A percentile compares a stretch with the other conserved stretches of the same genome.
phyloP scores from a whole-genome alignment of 2,329 filamentous ascomycete species.

The Pyrenochaeta sp. region DNA sequence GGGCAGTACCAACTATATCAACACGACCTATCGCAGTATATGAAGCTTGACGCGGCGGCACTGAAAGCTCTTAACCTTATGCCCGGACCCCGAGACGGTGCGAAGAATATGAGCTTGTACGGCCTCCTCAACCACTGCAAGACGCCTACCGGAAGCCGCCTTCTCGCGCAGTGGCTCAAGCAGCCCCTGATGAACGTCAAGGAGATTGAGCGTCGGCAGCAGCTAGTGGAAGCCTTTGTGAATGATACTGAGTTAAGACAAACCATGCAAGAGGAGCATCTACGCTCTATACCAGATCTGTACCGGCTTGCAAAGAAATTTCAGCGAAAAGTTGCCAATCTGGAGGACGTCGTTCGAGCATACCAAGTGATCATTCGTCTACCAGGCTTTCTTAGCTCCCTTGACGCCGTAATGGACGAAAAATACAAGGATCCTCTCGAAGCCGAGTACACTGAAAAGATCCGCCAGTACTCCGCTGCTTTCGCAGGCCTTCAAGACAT shows the following conservation, averaged over 20 bases:
- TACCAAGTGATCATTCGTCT: conserved; percentile 95
- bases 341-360: conserved; percentile 93
- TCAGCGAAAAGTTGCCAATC: conserved; percentile 85
- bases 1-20: conserved; percentile 97
- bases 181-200: conserved; percentile 91
- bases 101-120: conserved; percentile 97
- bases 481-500: conserved; percentile 91
- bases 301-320: conserved; percentile 95
- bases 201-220: conserved; percentile 90
- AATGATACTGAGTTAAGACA: conserved; percentile 91
- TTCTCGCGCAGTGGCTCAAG: conserved; percentile 96
- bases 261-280: conserved; percentile 95
- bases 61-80: conserved; percentile 95
- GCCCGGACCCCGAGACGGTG: conserved; percentile 91
- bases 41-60: conserved; percentile 96
- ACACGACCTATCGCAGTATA: conserved; percentile 94
- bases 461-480: conserved; percentile 75
- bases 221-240: conserved; percentile 93
- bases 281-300: conserved; percentile 90
- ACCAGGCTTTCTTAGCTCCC: conserved; percentile 85
- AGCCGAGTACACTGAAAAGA: conserved; percentile 82
- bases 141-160: conserved; percentile 86
- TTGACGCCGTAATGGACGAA: conserved; percentile 96
- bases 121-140: conserved; percentile 97
- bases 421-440: conserved; percentile 88